Conservation (phyloP, 768 basidiomycete genomes). For the Ramaria sp. region DNA sequence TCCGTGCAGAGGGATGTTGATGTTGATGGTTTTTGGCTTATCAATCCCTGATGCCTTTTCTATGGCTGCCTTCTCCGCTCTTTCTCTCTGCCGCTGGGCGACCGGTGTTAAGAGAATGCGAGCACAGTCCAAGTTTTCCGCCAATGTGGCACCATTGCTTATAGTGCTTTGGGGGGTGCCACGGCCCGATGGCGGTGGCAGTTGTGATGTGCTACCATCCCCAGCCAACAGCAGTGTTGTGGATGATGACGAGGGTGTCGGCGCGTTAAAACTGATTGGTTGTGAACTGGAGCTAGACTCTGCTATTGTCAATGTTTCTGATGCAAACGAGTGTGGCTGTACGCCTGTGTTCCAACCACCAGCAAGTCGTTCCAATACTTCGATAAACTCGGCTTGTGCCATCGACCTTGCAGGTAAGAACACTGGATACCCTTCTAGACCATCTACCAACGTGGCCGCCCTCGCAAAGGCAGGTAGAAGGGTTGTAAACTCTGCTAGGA, state of each 20-base stretch:
- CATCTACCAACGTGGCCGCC: constrained; percentile 61
- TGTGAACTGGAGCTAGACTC: not conserved
- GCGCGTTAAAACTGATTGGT: not conserved
- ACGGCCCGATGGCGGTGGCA: constrained; percentile 13
- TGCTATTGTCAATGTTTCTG: not conserved
- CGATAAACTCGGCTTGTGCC: constrained; percentile 84
- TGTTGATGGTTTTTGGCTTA: constrained; percentile 47
- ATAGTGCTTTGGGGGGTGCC: constrained; percentile 14
- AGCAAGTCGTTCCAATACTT: constrained; percentile 73
- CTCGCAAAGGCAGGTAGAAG: constrained; percentile 56
- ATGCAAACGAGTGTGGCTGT: constrained; percentile 10
- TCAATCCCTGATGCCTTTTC: constrained; percentile 32
- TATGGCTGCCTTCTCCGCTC: constrained; percentile 37
- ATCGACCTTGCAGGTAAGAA: constrained; percentile 82
- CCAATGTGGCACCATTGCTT: constrained; percentile 27
- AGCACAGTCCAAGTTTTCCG: constrained; percentile 50
- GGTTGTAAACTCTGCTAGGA: constrained; percentile 63
- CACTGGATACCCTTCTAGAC: constrained; percentile 80
- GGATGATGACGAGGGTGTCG: not conserved
- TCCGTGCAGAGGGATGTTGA: constrained; percentile 77
- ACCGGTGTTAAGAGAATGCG: constrained; percentile 71
- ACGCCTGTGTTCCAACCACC: constrained; percentile 62
- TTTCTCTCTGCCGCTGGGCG: constrained; percentile 47
- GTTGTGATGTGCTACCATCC: constrained; percentile 1
- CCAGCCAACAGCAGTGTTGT: not conserved